phyloP scores from a whole-genome alignment of 495 filamentous ascomycete species.

The Parmelia sp. region DNA sequence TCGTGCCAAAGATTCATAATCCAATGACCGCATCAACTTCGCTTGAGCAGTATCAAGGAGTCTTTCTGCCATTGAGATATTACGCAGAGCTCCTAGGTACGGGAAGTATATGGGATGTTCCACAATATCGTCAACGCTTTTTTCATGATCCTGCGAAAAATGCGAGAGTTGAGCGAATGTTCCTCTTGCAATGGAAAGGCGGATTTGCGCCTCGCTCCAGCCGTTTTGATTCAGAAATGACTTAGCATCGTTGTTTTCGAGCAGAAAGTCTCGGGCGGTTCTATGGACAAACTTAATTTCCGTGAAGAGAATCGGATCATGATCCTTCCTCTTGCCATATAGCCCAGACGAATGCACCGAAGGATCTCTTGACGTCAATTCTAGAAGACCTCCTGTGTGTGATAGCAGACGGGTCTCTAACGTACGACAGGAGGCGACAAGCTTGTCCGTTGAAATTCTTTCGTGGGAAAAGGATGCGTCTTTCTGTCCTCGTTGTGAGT shows the following conservation, averaged over 20 bases:
- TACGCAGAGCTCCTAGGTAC: background rate
- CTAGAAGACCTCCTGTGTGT: constrained; percentile 10
- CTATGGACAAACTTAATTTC: constrained; percentile 4
- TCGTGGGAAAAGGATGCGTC: background rate
- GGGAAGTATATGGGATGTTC: background rate
- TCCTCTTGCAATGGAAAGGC: constrained; percentile 10
- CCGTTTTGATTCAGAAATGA: background rate
- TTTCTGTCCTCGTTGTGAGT: background rate
- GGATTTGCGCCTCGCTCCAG: background rate
- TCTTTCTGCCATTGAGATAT: background rate
- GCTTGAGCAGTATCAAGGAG: background rate
- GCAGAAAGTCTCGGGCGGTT: constrained; percentile 8
- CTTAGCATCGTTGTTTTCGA: constrained; percentile 11
- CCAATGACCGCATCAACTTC: constrained; percentile 6
- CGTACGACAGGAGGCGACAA: background rate
- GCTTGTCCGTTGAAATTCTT: background rate
- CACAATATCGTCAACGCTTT: background rate
- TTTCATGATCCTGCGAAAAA: background rate
- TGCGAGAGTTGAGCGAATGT: constrained; percentile 4
- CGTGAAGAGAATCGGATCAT: constrained; percentile 1
- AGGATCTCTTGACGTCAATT: background rate
- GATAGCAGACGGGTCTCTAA: constrained; percentile 4
- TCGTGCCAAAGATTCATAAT: constrained; percentile 2
- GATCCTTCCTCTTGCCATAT: background rate
- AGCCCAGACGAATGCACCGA: too few species aligned